Evolutionary conservation across 306 rosid genomes (phyloP).

Genomic region (Ziziphus jujuba): DNA sequence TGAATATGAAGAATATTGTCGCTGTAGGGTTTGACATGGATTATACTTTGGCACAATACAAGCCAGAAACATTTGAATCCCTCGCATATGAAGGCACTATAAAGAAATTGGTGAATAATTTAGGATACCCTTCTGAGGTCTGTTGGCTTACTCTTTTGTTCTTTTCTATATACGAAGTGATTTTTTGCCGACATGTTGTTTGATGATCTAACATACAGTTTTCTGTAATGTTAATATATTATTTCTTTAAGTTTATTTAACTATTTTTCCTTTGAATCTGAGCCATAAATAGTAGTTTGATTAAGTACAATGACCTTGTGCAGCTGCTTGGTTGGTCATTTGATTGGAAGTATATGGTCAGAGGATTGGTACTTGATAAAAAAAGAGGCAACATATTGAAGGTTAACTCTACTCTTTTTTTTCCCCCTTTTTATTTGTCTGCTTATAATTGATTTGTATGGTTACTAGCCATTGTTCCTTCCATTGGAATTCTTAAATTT

Average conservation of each 20-base stretch:
- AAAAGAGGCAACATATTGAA: slow-evolving; percentile 96
- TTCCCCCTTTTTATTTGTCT: neutral
- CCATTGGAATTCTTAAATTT: slow-evolving; percentile 6
- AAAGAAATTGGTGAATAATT: slow-evolving; percentile 75
- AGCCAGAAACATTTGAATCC: slow-evolving; percentile 92
- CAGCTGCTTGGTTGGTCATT: slow-evolving; percentile 88
- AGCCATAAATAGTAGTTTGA: slow-evolving; percentile 21
- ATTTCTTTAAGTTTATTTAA: slow-evolving; percentile 4
- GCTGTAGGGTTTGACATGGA: slow-evolving; percentile 99
- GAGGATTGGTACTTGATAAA: slow-evolving; percentile 98
- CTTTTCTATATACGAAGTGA: neutral
- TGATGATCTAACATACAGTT: no score
- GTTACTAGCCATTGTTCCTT: neutral
- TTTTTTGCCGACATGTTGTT: neutral
- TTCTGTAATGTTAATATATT: neutral
- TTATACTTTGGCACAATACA: slow-evolving; percentile 98
- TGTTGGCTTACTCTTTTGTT: slow-evolving; percentile 30
- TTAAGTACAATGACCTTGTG: slow-evolving; percentile 30
- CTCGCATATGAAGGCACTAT: slow-evolving; percentile 96
- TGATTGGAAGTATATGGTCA: slow-evolving; percentile 94
- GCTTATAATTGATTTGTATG: neutral
- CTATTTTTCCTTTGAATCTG: slow-evolving; percentile 10
- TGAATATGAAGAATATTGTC: slow-evolving; percentile 89
- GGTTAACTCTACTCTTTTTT: slow-evolving; percentile 46
- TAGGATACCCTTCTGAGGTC: slow-evolving; percentile 90